A percentile compares a stretch with the other conserved stretches of the same genome.
Conservation (phyloP, 164 flowering plant species). For the Litsea cubeba region DNA sequence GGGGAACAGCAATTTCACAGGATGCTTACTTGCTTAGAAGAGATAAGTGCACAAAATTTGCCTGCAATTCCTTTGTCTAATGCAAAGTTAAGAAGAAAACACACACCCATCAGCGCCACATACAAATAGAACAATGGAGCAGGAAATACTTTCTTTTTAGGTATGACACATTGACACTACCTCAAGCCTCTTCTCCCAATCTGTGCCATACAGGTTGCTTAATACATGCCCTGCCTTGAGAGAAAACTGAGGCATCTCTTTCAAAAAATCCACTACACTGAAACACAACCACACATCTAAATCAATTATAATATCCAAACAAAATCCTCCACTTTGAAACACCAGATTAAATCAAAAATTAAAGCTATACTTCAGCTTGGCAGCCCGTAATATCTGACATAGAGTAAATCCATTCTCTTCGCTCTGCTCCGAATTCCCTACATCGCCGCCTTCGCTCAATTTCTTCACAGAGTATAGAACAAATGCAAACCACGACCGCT, state of each 20-base stretch:
- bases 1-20: too few species aligned
- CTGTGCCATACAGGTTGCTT: constrained; percentile 56
- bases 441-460: constrained; percentile 30
- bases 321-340: neutral
- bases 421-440: constrained; percentile 14
- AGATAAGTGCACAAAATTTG: constrained; percentile 74
- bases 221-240: constrained; percentile 70
- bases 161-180: constrained; percentile 24
- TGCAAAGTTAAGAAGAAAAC: neutral
- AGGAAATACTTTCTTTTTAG: neutral
- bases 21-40: constrained; percentile 73
- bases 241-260: constrained; percentile 82
- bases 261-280: constrained; percentile 79
- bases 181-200: constrained; percentile 94
- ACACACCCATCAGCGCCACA: neutral
- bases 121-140: neutral
- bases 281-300: constrained; percentile 2
- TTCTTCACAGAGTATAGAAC: constrained; percentile 59
- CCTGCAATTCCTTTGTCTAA: constrained; percentile 85
- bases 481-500: constrained; percentile 78
- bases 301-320: neutral
- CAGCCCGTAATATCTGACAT: constrained; percentile 63
- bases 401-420: constrained; percentile 41
- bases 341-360: neutral
- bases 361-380: constrained; percentile 60